A percentile compares a stretch with the other conserved stretches of the same genome.
Conservation (phyloP, 177 flowering plant genomes). For the Vitis hybrid region DNA sequence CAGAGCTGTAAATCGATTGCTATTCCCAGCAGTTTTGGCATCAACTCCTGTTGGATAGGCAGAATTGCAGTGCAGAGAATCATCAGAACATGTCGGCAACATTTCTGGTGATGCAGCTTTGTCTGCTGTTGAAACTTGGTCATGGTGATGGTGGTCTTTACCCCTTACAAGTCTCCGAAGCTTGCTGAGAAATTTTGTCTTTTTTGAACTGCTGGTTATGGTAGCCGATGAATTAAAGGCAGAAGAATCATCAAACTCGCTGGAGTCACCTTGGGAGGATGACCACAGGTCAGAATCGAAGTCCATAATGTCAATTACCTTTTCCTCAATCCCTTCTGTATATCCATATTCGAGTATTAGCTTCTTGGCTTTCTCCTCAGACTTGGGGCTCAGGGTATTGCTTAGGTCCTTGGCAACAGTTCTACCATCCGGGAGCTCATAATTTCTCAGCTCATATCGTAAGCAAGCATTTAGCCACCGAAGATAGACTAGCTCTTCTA, state of each 20-base stretch:
- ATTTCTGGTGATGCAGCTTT: constrained; percentile 27
- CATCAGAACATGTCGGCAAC: constrained; percentile 19
- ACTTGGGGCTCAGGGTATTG: constrained; percentile 68
- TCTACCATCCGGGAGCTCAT: constrained; percentile 60
- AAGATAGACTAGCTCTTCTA: constrained; percentile 85
- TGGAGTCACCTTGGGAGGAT: constrained; percentile 62
- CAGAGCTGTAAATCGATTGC: constrained; percentile 10
- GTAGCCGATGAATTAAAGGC: constrained; percentile 23
- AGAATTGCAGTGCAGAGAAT: constrained; percentile 27
- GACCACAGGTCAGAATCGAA: constrained; percentile 67
- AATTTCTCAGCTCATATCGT: constrained; percentile 73
- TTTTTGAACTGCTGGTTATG: constrained; percentile 29
- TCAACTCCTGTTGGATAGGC: constrained; percentile 17
- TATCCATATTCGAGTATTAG: constrained; percentile 81
- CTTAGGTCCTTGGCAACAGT: constrained; percentile 80
- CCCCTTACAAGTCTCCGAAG: constrained; percentile 56
- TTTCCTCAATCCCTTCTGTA: constrained; percentile 46
- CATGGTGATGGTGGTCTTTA: constrained; percentile 35
- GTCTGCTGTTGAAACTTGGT: constrained; percentile 20
- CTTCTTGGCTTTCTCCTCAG: constrained; percentile 82
- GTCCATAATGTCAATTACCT: constrained; percentile 26
- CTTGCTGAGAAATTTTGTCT: constrained; percentile 50
- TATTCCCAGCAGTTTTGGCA: constrained; percentile 16
- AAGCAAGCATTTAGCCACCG: constrained; percentile 94
- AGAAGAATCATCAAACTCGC: constrained; percentile 54